Conservation (phyloP, 202 grass and related monocot species). For the Panicum hallii region DNA sequence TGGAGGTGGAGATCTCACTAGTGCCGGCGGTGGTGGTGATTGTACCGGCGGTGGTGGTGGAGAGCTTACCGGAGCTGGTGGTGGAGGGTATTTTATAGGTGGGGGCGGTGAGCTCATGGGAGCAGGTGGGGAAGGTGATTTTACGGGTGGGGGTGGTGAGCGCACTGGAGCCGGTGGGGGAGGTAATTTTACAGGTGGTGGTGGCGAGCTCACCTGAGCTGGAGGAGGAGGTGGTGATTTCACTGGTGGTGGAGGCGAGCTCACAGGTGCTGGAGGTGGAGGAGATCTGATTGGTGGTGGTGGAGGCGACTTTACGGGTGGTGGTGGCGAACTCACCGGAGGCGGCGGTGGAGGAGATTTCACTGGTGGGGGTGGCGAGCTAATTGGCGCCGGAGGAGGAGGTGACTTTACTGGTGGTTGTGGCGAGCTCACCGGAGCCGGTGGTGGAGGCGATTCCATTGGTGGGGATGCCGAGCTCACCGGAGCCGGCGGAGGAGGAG, state of each 20-base stretch:
- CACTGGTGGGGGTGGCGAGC: conserved; percentile 10
- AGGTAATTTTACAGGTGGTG: not conserved
- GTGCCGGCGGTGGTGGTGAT: not conserved
- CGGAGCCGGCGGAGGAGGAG: not conserved
- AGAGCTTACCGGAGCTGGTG: conserved; percentile 4
- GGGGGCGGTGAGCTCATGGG: conserved; percentile 4
- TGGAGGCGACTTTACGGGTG: not conserved
- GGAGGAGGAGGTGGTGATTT: not conserved
- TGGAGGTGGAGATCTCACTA: not conserved
- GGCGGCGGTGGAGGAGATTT: conserved; percentile 24
- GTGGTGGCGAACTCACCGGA: conserved; percentile 3
- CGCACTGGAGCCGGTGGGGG: not conserved
- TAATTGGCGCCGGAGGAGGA: not conserved
- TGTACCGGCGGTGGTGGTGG: not conserved
- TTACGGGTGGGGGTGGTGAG: not conserved
- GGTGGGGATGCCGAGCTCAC: conserved; percentile 1
- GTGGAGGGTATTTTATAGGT: not conserved
- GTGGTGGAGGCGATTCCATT: not conserved
- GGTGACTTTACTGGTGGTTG: conserved; percentile 1
- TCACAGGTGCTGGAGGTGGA: not conserved
- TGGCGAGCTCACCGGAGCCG: not conserved
- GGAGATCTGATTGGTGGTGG: not conserved
- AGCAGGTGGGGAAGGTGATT: conserved; percentile 15
- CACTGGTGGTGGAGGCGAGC: not conserved
- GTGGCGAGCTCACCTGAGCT: not conserved